These are phyloP conservation scores for Cystobasidium onofrii DNA, from an alignment of 768 basidiomycete species.

Conservation along the genomic window DNA sequence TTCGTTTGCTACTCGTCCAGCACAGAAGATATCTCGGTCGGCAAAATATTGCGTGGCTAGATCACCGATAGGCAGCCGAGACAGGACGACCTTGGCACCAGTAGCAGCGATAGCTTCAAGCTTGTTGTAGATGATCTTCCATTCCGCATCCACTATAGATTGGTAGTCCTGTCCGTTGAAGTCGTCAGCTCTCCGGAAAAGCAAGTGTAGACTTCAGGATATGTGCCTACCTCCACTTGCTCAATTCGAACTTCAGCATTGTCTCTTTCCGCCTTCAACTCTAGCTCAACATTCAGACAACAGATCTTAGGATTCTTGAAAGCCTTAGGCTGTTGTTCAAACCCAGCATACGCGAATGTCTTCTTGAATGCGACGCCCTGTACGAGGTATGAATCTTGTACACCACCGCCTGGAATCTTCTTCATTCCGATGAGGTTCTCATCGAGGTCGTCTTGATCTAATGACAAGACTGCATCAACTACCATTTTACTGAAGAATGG, in stretches of 20 bases:
- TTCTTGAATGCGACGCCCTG: constrained; percentile 96
- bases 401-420: constrained; percentile 92
- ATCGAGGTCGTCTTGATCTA: constrained; percentile 88
- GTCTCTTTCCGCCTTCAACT: constrained; percentile 98
- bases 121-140: constrained; percentile 98
- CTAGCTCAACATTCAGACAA: constrained; percentile 93
- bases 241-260: constrained; percentile 98
- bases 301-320: constrained; percentile 82
- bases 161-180: constrained; percentile 83
- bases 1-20: constrained; percentile 80
- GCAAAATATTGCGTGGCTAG: constrained; percentile 99
- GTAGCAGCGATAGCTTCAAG: constrained; percentile 90
- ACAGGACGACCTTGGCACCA: constrained; percentile 92
- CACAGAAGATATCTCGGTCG: constrained; percentile 96
- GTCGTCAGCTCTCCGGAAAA: no score
- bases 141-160: constrained; percentile 97
- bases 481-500: constrained; percentile 99
- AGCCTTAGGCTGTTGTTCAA: constrained; percentile 94
- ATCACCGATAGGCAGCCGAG: constrained; percentile 96
- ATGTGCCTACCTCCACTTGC: constrained; percentile 58
- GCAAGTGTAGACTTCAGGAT: no score
- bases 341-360: constrained; percentile 97
- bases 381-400: constrained; percentile 88
- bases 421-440: constrained; percentile 85
- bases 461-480: constrained; percentile 84